phyloP scores from a whole-genome alignment of 2,329 filamentous ascomycete species.

The Myriosclerotinia scirpicola region DNA sequence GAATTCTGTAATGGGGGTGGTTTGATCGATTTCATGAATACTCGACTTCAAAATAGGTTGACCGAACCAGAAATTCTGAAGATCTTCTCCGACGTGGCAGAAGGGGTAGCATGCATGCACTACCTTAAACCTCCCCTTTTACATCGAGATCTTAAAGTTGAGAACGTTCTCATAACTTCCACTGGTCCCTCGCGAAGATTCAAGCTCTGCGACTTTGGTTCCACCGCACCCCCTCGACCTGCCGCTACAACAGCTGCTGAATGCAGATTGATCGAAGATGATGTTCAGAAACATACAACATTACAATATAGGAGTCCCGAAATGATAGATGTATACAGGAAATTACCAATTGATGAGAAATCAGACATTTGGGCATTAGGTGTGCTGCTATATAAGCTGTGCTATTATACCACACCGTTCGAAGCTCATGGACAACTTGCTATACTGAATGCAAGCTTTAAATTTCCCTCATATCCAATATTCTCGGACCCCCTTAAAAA shows the following conservation, averaged over 20 bases:
- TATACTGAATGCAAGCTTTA: conserved; percentile 93
- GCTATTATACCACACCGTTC: conserved; percentile 98
- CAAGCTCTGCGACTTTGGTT: conserved; percentile 98
- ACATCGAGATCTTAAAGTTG: conserved; percentile 94
- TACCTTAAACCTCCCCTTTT: conserved; percentile 92
- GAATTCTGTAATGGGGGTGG: conserved; percentile 94
- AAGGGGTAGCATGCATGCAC: conserved; percentile 98
- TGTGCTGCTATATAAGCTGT: conserved; percentile 94
- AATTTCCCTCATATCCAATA: conserved; percentile 80
- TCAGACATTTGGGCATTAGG: conserved; percentile 96
- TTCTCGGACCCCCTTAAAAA: conserved; percentile 90
- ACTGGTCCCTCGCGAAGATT: conserved; percentile 69
- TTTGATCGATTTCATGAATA: conserved; percentile 99
- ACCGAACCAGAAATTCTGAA: conserved; percentile 97
- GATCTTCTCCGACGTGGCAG: conserved; percentile 94
- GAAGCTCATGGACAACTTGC: conserved; percentile 97
- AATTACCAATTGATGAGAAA: conserved; percentile 96
- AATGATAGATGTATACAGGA: conserved; percentile 98
- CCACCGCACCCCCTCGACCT: conserved; percentile 77
- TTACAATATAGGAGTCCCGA: conserved; percentile 97
- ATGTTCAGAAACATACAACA: conserved; percentile 95
- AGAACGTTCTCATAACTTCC: conserved; percentile 82
- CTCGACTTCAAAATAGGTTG: conserved; percentile 88
- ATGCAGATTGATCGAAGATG: conserved; percentile 90
- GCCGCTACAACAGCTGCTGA: conserved; percentile 85